These are phyloP conservation scores for Stephania cephalantha DNA, from an alignment of 164 flowering plant genomes.

Conservation along the genomic window DNA sequence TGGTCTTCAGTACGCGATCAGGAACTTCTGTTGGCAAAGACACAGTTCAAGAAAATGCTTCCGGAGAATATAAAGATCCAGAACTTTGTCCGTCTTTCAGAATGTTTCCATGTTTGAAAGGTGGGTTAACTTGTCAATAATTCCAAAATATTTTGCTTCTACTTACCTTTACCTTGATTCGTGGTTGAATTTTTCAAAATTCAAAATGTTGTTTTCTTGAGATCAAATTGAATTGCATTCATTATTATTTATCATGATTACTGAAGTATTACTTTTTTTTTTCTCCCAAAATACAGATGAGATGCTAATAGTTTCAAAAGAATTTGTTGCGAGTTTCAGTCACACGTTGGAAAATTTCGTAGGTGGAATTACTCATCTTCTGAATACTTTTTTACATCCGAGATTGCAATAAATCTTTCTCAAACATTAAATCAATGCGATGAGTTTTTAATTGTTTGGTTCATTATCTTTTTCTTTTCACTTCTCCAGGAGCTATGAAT, in stretches of 20 bases:
- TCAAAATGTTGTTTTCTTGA: no score
- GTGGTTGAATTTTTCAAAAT: no score
- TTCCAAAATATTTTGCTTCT: neutral
- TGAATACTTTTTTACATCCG: no score
- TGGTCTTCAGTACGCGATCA: slow-evolving; percentile 8
- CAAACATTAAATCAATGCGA: neutral
- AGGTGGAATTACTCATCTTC: no score
- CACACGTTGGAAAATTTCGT: no score
- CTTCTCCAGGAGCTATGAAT: slow-evolving; percentile 15
- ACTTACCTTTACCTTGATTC: no score
- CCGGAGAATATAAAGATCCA: neutral
- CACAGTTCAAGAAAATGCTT: slow-evolving; percentile 8
- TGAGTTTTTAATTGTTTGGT: neutral
- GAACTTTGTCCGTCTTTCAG: slow-evolving; percentile 10
- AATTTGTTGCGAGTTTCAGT: no score
- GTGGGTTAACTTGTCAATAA: neutral
- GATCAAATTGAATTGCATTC: no score
- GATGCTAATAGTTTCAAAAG: no score
- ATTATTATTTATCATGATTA: no score
- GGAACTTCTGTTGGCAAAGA: slow-evolving; percentile 10
- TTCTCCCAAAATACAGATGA: no score
- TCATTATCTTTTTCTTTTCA: slow-evolving; percentile 8
- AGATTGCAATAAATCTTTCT: neutral
- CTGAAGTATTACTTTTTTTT: no score
- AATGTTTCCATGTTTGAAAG: slow-evolving; percentile 13